Base-by-base conservation (phyloP, 2,329 filamentous ascomycete genomes). In the Sarocladium oryzae region DNA sequence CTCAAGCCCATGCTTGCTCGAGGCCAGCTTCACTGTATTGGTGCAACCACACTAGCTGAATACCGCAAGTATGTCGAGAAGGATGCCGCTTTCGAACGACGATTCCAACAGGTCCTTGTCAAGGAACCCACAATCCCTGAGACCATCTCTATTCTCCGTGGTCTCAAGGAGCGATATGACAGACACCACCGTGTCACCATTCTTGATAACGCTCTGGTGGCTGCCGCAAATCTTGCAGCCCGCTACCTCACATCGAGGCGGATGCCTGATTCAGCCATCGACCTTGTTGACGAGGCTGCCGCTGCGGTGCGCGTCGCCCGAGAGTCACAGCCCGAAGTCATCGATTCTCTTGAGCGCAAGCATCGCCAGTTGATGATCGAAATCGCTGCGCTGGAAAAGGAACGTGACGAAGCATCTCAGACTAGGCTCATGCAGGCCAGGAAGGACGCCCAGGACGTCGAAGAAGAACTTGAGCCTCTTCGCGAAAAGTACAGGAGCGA, bases 41-140 rank as follows among this genome's bases (percentile, higher is more conserved):
- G 93, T 68, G 93, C 93, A 5, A 99, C 93, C 2, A 99, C 93
- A 2, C 79, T 99, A 53, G 83, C 84, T 55, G 93, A 99, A 68
- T 99, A 99, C 71, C 84, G 93, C 63, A 99, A 99, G 69, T 97
- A 99, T 70, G 96, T 99, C 56, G 93, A 99, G 69, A 99, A 99
- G 72, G 93, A 99, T 62, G 88, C 89, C 41, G 93, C 93, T 43
- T 99, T 99, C 66, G 93, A 99, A 71, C 89, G 93, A 69, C 88
- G 93, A 68, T 99, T 99, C 79, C 93, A 99, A 68, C 93, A 99
- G 69, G 93, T 99, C 35, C 71, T 99, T 40, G 92, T 97, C 67
- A 96, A 96, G 73, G 93, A 99, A 66, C 93, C 93, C 2, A 78
- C 82, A 5, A 85, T 97, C 46, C 69, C 82, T 1, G 93, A 99